These are phyloP conservation scores for Boletus nobilissimus DNA, from an alignment of 1,284 basidiomycete species.

Conservation along the genomic window DNA sequence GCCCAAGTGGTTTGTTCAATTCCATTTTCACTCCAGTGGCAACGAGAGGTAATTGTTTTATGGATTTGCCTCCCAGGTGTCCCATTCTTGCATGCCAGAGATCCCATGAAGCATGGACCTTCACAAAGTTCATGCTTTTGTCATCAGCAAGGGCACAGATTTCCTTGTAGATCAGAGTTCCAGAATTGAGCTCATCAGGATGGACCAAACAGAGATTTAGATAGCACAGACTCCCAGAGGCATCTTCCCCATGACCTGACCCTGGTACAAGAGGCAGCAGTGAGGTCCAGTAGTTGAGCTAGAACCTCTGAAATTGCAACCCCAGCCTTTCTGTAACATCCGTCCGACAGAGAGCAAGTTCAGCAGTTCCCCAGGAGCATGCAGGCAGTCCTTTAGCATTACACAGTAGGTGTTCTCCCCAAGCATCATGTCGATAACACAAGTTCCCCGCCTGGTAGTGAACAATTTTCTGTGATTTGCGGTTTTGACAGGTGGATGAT, in stretches of 20 bases:
- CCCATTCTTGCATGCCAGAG: background rate
- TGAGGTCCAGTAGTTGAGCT: background rate
- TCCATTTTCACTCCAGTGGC: background rate
- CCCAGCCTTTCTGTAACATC: background rate
- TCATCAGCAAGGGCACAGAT: too few species aligned
- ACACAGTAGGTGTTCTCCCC: background rate
- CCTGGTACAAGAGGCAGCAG: too few species aligned
- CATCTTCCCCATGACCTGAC: too few species aligned
- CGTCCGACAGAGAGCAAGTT: background rate
- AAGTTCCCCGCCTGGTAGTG: background rate
- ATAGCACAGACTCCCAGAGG: too few species aligned
- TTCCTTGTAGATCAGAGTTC: too few species aligned
- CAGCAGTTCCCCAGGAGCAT: background rate
- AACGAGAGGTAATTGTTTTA: rapidly evolving
- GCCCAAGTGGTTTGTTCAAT: rapidly evolving
- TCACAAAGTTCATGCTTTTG: too few species aligned
- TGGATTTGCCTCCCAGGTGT: background rate
- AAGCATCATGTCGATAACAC: background rate
- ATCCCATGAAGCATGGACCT: too few species aligned
- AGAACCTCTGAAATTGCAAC: too few species aligned
- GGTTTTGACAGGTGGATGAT: background rate
- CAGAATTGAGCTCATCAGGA: too few species aligned
- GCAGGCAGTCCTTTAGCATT: background rate
- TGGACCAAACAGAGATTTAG: too few species aligned
- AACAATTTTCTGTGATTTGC: background rate